phyloP scores from a whole-genome alignment of 1,139 yeast species.

The Debaryomyces nepalensis region DNA sequence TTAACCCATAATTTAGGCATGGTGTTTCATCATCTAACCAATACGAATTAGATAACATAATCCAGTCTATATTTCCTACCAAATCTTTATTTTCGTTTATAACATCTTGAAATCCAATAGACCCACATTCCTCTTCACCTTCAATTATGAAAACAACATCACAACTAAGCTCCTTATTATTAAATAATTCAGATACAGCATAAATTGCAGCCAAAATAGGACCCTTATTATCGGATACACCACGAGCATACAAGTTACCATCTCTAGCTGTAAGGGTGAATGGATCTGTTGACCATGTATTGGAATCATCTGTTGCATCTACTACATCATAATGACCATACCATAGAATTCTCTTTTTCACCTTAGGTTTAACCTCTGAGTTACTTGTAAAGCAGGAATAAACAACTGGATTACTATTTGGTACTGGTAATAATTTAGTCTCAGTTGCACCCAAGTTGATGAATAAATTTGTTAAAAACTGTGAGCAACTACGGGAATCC shows the following conservation, averaged over 20 bases:
- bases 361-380: slow-evolving; percentile 14
- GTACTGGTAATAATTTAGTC: slow-evolving; percentile 72
- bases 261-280: slow-evolving; percentile 73
- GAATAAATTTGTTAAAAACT: slow-evolving; percentile 65
- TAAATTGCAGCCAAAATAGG: slow-evolving; percentile 89
- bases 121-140: slow-evolving; percentile 96
- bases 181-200: slow-evolving; percentile 77
- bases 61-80: slow-evolving; percentile 84
- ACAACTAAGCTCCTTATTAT: slow-evolving; percentile 55
- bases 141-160: slow-evolving; percentile 87
- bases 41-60: slow-evolving; percentile 84
- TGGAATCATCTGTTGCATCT: slow-evolving; percentile 53
- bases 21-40: slow-evolving; percentile 93
- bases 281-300: slow-evolving; percentile 80
- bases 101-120: slow-evolving; percentile 78
- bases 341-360: slow-evolving; percentile 60
- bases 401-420: slow-evolving; percentile 81
- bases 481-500: slow-evolving; percentile 88
- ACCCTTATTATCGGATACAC: slow-evolving; percentile 94
- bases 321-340: slow-evolving; percentile 98
- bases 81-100: slow-evolving; percentile 52
- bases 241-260: slow-evolving; percentile 90
- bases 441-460: slow-evolving; percentile 72
- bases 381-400: slow-evolving; percentile 68
- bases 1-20: slow-evolving; percentile 88